A percentile compares a stretch with the other conserved stretches of the same genome.
These are phyloP conservation scores for Ormosia semicastrata DNA, from an alignment of 306 rosid genomes.

Conservation along the genomic window DNA sequence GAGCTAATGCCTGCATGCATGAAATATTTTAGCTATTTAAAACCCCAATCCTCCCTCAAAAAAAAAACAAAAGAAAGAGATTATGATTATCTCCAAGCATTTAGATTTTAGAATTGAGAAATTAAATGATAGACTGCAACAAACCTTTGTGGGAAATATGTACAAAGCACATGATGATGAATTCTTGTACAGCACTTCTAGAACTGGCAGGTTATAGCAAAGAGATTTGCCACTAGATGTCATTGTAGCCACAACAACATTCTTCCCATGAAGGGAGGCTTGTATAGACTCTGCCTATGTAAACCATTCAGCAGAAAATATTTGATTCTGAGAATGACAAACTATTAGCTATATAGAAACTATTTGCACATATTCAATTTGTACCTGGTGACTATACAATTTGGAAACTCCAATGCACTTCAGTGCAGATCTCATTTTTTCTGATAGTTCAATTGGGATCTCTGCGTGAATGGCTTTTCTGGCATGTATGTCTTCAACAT, in stretches of 20 bases:
- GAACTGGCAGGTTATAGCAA: conserved; percentile 86
- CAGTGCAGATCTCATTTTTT: conserved; percentile 61
- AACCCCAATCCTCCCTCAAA: neutral
- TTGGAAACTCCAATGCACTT: conserved; percentile 62
- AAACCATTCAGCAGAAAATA: conserved; percentile 23
- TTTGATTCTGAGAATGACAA: conserved; percentile 14
- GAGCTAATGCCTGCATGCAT: conserved; percentile 82
- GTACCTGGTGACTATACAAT: conserved; percentile 89
- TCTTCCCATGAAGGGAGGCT: conserved; percentile 73
- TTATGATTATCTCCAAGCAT: conserved; percentile 8
- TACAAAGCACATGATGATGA: conserved; percentile 70
- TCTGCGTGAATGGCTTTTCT: conserved; percentile 60
- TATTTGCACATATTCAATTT: conserved; percentile 23
- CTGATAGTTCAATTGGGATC: conserved; percentile 61
- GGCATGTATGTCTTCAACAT: conserved; percentile 69
- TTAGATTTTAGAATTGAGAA: conserved; percentile 11
- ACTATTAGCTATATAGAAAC: conserved; percentile 8
- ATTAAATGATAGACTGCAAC: conserved; percentile 21
- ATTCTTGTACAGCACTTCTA: conserved; percentile 62
- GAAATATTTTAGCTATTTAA: conserved; percentile 18
- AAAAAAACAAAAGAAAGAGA: neutral
- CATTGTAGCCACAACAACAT: conserved; percentile 88
- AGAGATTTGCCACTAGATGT: conserved; percentile 98
- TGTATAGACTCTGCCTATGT: conserved; percentile 68
- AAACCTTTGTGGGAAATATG: conserved; percentile 93